phyloP scores from a whole-genome alignment of 371 early-diverging fungal species.

The Actinomucor elegans region DNA sequence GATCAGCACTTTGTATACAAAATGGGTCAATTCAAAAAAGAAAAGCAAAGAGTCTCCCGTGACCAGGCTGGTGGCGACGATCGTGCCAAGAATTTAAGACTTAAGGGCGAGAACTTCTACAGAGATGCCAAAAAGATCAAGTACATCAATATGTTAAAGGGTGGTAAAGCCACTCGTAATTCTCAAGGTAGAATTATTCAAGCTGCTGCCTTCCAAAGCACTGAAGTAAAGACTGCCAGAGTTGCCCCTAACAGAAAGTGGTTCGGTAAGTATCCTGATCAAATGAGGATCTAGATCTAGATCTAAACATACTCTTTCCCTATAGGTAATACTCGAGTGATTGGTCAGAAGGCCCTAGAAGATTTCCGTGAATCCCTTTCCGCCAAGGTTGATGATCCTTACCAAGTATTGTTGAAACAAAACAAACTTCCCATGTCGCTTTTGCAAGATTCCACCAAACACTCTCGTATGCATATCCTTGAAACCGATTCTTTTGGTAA shows the following conservation, averaged over 20 bases:
- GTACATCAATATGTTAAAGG: conserved; percentile 90
- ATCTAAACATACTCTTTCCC: neutral
- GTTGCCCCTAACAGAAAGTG: conserved; percentile 96
- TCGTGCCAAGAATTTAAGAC: conserved; percentile 67
- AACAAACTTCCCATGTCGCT: conserved; percentile 98
- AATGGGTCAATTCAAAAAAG: conserved; percentile 74
- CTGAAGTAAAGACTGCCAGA: conserved; percentile 75
- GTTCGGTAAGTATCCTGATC: conserved; percentile 85
- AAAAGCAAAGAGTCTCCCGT: conserved; percentile 59
- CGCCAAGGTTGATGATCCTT: conserved; percentile 90
- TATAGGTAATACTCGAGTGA: conserved; percentile 89
- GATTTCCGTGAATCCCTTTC: conserved; percentile 91
- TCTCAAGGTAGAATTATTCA: conserved; percentile 92
- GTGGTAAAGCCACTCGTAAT: conserved; percentile 89
- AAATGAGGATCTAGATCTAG: neutral
- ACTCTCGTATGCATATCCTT: conserved; percentile 86
- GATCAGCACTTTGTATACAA: conserved; percentile 4
- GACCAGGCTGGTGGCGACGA: conserved; percentile 49
- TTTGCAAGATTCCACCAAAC: conserved; percentile 82
- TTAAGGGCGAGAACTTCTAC: conserved; percentile 97
- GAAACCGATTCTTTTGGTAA: conserved; percentile 90
- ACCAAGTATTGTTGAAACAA: conserved; percentile 92
- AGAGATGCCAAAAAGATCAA: conserved; percentile 91
- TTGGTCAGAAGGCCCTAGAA: conserved; percentile 90
- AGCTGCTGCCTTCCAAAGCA: conserved; percentile 92